These are phyloP conservation scores for Xylariaceae sp. DNA, from an alignment of 2,329 filamentous ascomycete genomes.

Conservation along the genomic window DNA sequence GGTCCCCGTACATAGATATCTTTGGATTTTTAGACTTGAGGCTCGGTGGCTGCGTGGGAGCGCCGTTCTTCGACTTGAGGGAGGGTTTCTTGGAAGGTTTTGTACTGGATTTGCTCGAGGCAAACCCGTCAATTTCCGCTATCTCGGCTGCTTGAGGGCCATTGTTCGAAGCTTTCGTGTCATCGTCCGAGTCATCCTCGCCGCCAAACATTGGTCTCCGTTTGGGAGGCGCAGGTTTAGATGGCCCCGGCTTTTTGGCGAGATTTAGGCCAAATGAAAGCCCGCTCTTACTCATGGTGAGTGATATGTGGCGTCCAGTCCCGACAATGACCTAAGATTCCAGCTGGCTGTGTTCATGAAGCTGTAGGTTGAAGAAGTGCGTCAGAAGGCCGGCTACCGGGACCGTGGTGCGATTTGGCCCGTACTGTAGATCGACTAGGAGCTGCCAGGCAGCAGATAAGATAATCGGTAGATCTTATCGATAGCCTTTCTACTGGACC, in stretches of 20 bases:
- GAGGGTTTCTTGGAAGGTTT: conserved; percentile 23
- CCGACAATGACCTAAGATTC: too few relatives aligned
- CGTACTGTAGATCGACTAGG: too few relatives aligned
- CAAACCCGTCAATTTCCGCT: conserved; percentile 50
- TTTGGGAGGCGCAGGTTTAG: conserved; percentile 42
- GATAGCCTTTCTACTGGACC: too few relatives aligned
- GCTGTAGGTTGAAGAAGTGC: too few relatives aligned
- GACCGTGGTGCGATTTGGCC: too few relatives aligned
- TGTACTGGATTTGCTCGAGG: conserved; percentile 17
- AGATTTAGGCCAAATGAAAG: conserved; percentile 53
- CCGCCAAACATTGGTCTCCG: conserved; percentile 53
- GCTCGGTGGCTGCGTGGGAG: conserved; percentile 33
- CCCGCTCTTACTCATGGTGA: conserved; percentile 28
- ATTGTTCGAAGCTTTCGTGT: conserved; percentile 24
- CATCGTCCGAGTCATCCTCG: conserved; percentile 48
- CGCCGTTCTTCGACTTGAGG: conserved; percentile 21
- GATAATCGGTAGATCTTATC: too few relatives aligned
- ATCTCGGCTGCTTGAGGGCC: conserved; percentile 46
- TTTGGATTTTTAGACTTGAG: conserved; percentile 35
- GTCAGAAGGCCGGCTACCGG: too few relatives aligned
- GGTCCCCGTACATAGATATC: conserved; percentile 51
- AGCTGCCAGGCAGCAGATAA: too few relatives aligned
- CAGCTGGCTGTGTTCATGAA: too few relatives aligned
- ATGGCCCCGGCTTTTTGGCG: conserved; percentile 46
- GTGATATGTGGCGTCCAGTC: too few relatives aligned